phyloP scores from a whole-genome alignment of 2,329 filamentous ascomycete genomes.

The Talaromyces sp. region DNA sequence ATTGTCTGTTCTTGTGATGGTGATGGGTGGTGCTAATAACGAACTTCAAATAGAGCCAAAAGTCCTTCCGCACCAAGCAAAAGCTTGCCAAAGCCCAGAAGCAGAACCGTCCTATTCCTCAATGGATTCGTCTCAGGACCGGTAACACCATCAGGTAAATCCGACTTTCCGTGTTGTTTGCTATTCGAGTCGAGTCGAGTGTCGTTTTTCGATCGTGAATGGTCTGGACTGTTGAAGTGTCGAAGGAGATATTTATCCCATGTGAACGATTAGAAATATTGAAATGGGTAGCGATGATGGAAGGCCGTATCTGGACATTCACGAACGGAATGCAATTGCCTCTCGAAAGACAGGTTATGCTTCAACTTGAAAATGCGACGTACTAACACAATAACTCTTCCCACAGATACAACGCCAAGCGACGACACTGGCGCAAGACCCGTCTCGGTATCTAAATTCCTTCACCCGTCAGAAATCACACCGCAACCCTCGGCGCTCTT shows the following conservation, averaged over 20 bases:
- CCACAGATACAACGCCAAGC: slow-evolving; percentile 93
- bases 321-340: neutral
- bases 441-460: slow-evolving; percentile 87
- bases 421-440: slow-evolving; percentile 99
- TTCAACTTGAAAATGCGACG: too few species aligned
- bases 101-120: slow-evolving; percentile 99
- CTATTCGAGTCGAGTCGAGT: neutral
- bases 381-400: neutral
- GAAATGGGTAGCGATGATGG: neutral
- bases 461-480: slow-evolving; percentile 6
- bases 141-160: slow-evolving; percentile 98
- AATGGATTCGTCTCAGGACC: slow-evolving; percentile 98
- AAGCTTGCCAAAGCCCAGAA: slow-evolving; percentile 99
- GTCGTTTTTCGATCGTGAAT: slow-evolving; percentile 1
- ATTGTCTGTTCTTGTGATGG: neutral
- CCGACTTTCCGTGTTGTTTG: too few species aligned
- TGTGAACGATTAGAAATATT: neutral
- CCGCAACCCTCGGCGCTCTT: slow-evolving; percentile 6
- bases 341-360: neutral
- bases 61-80: slow-evolving; percentile 99
- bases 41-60: slow-evolving; percentile 69
- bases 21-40: neutral
- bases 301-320: neutral
- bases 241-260: neutral
- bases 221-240: neutral